These are phyloP conservation scores for Botrytis hyacinthi DNA, from an alignment of 2,329 filamentous ascomycete species.

Conservation along the genomic window DNA sequence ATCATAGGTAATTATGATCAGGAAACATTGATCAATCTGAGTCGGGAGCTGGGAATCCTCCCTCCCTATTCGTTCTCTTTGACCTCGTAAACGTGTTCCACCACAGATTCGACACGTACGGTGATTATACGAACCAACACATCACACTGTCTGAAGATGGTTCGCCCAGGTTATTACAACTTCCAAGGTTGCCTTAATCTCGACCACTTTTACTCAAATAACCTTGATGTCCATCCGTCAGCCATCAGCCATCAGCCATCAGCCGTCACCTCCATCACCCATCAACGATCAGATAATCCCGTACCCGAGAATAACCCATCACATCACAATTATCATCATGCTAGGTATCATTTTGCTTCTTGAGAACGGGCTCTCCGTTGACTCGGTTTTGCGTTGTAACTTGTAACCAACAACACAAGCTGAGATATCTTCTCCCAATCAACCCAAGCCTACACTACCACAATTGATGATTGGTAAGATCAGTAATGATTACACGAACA, in stretches of 20 bases:
- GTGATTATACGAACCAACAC: slow-evolving; percentile 19
- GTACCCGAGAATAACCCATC: not conserved
- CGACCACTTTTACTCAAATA: slow-evolving; percentile 14
- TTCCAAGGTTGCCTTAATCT: slow-evolving; percentile 15
- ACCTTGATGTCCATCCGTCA: slow-evolving; percentile 5
- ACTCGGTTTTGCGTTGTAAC: slow-evolving; percentile 14
- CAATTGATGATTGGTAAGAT: slow-evolving; percentile 1
- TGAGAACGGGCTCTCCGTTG: slow-evolving; percentile 8
- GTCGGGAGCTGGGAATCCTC: not conserved
- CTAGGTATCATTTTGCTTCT: slow-evolving; percentile 3
- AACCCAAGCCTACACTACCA: not conserved
- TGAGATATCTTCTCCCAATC: slow-evolving; percentile 1
- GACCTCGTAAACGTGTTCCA: slow-evolving; percentile 21
- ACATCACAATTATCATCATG: not conserved
- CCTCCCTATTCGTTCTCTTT: slow-evolving; percentile 13
- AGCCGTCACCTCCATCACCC: not conserved
- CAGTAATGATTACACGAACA: not conserved
- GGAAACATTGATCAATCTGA: not conserved
- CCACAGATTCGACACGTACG: slow-evolving; percentile 20
- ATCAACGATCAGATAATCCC: not conserved
- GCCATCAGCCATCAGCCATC: not conserved
- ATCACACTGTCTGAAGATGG: slow-evolving; percentile 16
- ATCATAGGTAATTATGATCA: slow-evolving; percentile 4
- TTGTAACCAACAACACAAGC: slow-evolving; percentile 4
- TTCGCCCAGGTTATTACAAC: slow-evolving; percentile 21